Conservation (phyloP, 345 rosid species). For the Clarkia xantiana region DNA sequence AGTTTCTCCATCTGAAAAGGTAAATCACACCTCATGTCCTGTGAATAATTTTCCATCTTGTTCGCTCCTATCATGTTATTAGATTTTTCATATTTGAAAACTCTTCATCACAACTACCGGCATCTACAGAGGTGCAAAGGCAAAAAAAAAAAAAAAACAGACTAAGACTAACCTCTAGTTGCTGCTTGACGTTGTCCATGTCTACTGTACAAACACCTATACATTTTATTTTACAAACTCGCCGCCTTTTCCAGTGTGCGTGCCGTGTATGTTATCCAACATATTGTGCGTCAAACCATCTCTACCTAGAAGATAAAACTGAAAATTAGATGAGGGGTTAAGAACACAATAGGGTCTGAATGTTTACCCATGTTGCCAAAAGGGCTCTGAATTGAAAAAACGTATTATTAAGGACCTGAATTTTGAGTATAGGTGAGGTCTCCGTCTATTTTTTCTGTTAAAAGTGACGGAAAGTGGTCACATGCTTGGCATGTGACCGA, state of each 20-base stretch:
- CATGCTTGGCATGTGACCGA: too few species aligned
- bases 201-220: constrained; percentile 92
- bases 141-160: too few species aligned
- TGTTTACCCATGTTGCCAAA: too few species aligned
- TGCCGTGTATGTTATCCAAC: constrained; percentile 88
- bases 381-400: too few species aligned
- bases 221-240: constrained; percentile 89
- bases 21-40: constrained; percentile 61
- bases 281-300: constrained; percentile 96
- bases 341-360: too few species aligned
- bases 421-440: too few species aligned
- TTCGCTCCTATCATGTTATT: constrained; percentile 49
- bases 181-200: constrained; percentile 81
- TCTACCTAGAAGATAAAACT: constrained; percentile 44
- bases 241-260: constrained; percentile 69
- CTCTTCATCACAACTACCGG: neutral
- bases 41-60: constrained; percentile 79
- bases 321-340: neutral
- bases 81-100: neutral
- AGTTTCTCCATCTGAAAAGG: constrained; percentile 88
- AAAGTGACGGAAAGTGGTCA: too few species aligned
- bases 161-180: constrained; percentile 46
- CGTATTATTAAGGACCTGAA: too few species aligned
- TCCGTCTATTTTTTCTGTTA: too few species aligned
- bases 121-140: too few species aligned